Evolutionary conservation across 192 early-diverging fungal species (phyloP), one percentile per base, ranked within the genome.

Genomic region (Funneliformis geosporum): DNA sequence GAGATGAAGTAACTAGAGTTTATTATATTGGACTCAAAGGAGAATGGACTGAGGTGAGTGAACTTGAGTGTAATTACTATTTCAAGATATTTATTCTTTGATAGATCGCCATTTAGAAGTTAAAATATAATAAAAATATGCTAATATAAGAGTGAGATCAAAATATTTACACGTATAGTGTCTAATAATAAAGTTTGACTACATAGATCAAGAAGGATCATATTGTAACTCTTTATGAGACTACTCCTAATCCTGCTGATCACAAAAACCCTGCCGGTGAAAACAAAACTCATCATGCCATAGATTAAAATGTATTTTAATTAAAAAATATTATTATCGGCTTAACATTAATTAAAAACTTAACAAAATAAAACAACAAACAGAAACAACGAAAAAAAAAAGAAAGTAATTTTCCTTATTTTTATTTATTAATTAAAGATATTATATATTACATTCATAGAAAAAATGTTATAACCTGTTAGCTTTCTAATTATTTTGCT

Each of bases 21-120:
- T 85, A 82, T 21, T 99, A 92, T 78, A 85, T 99, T 84, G 95
- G 95, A 12, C 90, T 99, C 80, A 94, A 96, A 74, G 98, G 98
- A 50, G 97, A 97, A 79, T 96, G 91, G 89, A 91, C 89, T 70
- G 88, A 91, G 86, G 90, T 91, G 82, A 72, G 60, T 62, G 4
- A 60, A 61, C 46, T 47, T 47, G 3, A 47, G 46, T 10, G 46
- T 14, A 47, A 47, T 47, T 16, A 16, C 14, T 47, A 12, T 12
- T 47, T 47, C 12, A 11, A 11, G 11, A 18, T 55, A 18, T 55
- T 55, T 55, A 5, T 12, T 16, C 60, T 62, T 67, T 61, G 0
- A 75, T 10, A 21, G 21, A 4, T 61, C n/a, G n/a, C n/a, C n/a
- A n/a, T n/a, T n/a, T n/a, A n/a, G n/a, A n/a, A n/a, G n/a, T n/a